phyloP scores from a whole-genome alignment of 2,329 filamentous ascomycete genomes.

The Colletotrichum gigasporum region DNA sequence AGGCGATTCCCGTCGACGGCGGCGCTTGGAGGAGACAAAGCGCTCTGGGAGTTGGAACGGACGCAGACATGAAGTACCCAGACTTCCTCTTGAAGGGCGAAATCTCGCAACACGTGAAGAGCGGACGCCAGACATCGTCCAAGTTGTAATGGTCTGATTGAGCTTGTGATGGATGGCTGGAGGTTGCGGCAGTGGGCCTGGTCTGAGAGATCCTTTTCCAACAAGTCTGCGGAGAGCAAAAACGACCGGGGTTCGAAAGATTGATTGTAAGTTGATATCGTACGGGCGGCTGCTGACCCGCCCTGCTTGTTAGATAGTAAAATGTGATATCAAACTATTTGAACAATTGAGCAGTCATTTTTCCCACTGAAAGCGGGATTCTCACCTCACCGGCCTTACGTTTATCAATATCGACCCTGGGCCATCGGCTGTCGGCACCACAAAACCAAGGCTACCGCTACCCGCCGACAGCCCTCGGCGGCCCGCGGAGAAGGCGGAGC shows the following conservation, averaged over 20 bases:
- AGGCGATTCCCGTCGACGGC: constrained; percentile 79
- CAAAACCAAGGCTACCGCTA: neutral
- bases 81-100: constrained; percentile 52
- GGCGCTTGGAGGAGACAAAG: constrained; percentile 65
- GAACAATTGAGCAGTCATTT: neutral
- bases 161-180: too few species aligned
- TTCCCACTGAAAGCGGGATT: neutral
- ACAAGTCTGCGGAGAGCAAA: constrained; percentile 10
- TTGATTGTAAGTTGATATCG: constrained; percentile 14
- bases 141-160: constrained; percentile 47
- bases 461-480: neutral
- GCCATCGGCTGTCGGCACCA: constrained; percentile 15
- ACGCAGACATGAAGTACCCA: constrained; percentile 61
- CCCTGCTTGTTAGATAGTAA: constrained; percentile 10
- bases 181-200: neutral
- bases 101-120: constrained; percentile 45
- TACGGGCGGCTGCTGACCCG: constrained; percentile 1
- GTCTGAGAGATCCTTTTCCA: neutral
- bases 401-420: neutral
- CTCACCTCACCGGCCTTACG: neutral
- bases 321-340: neutral
- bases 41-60: constrained; percentile 55
- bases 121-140: constrained; percentile 43
- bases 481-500: constrained; percentile 5
- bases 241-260: neutral